Conservation (phyloP, 225 moss, liverwort and hornwort genomes). For the Anthoceros angustus region DNA sequence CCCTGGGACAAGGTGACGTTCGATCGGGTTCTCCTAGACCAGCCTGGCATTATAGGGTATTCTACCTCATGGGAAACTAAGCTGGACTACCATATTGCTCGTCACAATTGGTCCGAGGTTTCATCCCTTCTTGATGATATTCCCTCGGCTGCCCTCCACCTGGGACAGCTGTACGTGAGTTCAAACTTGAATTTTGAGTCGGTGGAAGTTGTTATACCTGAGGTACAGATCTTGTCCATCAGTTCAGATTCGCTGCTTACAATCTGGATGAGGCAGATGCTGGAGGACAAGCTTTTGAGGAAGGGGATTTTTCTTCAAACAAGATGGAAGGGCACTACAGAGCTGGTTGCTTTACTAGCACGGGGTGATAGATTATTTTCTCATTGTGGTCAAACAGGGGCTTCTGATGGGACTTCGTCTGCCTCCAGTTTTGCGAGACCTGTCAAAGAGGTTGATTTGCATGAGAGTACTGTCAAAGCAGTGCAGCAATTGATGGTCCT, state of each 20-base stretch:
- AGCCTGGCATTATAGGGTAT: constrained; percentile 29
- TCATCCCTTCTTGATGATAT: constrained; percentile 54
- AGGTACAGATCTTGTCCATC: constrained; percentile 55
- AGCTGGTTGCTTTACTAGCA: constrained; percentile 61
- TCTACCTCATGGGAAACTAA: constrained; percentile 73
- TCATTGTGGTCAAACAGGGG: constrained; percentile 33
- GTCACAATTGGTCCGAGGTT: constrained; percentile 65
- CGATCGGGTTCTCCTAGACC: constrained; percentile 79
- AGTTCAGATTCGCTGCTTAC: constrained; percentile 55
- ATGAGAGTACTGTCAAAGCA: constrained; percentile 63
- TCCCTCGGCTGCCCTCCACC: constrained; percentile 49
- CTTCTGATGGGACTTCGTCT: constrained; percentile 18
- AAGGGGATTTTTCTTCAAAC: constrained; percentile 52
- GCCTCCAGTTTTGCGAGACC: constrained; percentile 16
- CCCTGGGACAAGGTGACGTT: constrained; percentile 79
- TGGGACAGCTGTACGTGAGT: constrained; percentile 43
- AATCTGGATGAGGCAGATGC: constrained; percentile 85
- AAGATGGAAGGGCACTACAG: constrained; percentile 77
- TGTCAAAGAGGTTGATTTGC: constrained; percentile 27
- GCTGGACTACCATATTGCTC: constrained; percentile 64
- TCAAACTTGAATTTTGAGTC: constrained; percentile 44
- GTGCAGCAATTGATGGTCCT: constrained; percentile 73
- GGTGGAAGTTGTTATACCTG: constrained; percentile 37
- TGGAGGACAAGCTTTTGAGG: constrained; percentile 70
- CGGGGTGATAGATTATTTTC: constrained; percentile 66